phyloP scores from a whole-genome alignment of 495 filamentous ascomycete genomes.

The Xylaria cubensis region DNA sequence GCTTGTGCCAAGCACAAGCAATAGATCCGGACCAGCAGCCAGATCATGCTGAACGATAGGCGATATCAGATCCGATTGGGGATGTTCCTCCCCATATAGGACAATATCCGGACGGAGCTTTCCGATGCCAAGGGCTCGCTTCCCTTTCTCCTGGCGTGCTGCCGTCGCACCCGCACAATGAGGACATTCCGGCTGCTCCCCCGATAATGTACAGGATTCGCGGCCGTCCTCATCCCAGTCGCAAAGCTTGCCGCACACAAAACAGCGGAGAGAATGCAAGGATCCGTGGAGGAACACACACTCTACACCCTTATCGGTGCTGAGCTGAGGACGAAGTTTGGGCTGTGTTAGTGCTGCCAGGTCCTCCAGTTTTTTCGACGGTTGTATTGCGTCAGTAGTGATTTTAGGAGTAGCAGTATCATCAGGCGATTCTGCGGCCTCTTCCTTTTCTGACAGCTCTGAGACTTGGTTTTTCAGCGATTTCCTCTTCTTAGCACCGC shows the following conservation, averaged over 20 bases:
- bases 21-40: slow-evolving; percentile 63
- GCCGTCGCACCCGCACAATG: slow-evolving; percentile 63
- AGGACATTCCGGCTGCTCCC: slow-evolving; percentile 67
- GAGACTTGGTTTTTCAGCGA: slow-evolving; percentile 32
- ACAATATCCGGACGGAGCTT: slow-evolving; percentile 72
- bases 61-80: slow-evolving; percentile 66
- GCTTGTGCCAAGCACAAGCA: slow-evolving; percentile 72
- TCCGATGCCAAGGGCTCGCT: slow-evolving; percentile 67
- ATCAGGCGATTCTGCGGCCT: slow-evolving; percentile 24
- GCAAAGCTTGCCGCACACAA: slow-evolving; percentile 63
- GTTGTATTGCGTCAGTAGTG: slow-evolving; percentile 19
- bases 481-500: slow-evolving; percentile 58
- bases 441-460: slow-evolving; percentile 30
- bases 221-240: slow-evolving; percentile 65
- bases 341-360: slow-evolving; percentile 13
- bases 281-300: slow-evolving; percentile 73
- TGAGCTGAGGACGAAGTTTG: slow-evolving; percentile 47
- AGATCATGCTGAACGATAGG: slow-evolving; percentile 69
- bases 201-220: slow-evolving; percentile 56
- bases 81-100: slow-evolving; percentile 74
- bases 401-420: slow-evolving; percentile 9
- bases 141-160: slow-evolving; percentile 64
- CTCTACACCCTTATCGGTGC: slow-evolving; percentile 54
- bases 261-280: slow-evolving; percentile 65
- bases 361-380: slow-evolving; percentile 30